These are phyloP conservation scores for Aspergillus versicolor DNA, from an alignment of 2,329 filamentous ascomycete species.

Conservation along the genomic window DNA sequence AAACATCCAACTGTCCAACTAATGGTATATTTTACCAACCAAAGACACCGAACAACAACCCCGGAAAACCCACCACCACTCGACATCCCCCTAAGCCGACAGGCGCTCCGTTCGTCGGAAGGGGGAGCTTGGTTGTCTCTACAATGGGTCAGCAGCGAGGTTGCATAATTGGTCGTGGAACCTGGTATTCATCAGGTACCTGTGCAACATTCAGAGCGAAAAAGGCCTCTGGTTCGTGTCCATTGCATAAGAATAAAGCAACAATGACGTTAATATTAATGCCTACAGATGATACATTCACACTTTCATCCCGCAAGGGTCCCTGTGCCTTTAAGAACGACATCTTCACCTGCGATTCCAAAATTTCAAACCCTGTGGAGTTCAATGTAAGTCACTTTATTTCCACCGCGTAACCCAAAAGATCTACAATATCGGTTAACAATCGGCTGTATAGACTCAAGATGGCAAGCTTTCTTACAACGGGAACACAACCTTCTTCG, in stretches of 20 bases:
- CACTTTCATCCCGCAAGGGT: slow-evolving; percentile 59
- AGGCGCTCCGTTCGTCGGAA: slow-evolving; percentile 53
- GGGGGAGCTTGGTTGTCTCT: slow-evolving; percentile 59
- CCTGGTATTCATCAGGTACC: slow-evolving; percentile 67
- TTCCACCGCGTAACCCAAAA: background rate
- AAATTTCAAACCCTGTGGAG: slow-evolving; percentile 26
- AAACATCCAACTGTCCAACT: slow-evolving; percentile 62
- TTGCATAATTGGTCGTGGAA: slow-evolving; percentile 66
- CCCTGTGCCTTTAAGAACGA: slow-evolving; percentile 56
- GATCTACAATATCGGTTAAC: background rate
- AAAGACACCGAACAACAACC: slow-evolving; percentile 46
- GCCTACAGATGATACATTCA: slow-evolving; percentile 44
- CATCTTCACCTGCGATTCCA: slow-evolving; percentile 54
- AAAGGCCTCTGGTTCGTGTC: slow-evolving; percentile 29
- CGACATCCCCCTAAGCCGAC: slow-evolving; percentile 32
- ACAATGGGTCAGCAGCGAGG: slow-evolving; percentile 43
- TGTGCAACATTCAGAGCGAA: slow-evolving; percentile 58
- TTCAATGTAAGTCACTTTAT: slow-evolving; percentile 29
- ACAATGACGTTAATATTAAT: background rate
- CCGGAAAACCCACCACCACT: slow-evolving; percentile 37
- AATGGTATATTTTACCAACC: slow-evolving; percentile 65
- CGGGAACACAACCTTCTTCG: slow-evolving; percentile 38
- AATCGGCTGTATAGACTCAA: slow-evolving; percentile 22
- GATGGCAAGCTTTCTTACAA: slow-evolving; percentile 34
- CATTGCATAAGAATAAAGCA: background rate